These are phyloP conservation scores for Breynia disticha DNA, from an alignment of 441 rosid genomes.

Conservation along the genomic window DNA sequence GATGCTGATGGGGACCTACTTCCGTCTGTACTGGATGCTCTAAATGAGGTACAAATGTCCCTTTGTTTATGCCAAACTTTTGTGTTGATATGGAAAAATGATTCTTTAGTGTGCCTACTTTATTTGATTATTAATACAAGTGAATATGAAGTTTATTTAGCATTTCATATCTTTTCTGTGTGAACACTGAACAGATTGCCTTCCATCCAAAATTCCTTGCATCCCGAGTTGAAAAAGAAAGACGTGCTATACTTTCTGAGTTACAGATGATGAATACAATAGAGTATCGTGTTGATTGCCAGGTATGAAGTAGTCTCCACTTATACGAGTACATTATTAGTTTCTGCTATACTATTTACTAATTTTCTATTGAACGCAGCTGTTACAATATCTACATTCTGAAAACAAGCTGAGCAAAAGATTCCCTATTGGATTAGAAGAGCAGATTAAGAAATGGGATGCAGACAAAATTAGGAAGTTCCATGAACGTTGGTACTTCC, in stretches of 20 bases:
- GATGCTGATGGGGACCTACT: slow-evolving; percentile 76
- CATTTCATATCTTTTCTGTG: no score
- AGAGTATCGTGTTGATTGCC: slow-evolving; percentile 99
- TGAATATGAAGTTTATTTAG: no score
- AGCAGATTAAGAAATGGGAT: slow-evolving; percentile 99
- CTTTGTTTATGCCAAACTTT: slow-evolving; percentile 3
- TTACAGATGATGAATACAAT: slow-evolving; percentile 99
- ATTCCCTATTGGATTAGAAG: slow-evolving; percentile 97
- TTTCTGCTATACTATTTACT: slow-evolving; percentile 6
- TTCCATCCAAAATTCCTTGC: slow-evolving; percentile 93
- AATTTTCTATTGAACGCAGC: slow-evolving; percentile 36
- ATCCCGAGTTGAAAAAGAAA: slow-evolving; percentile 95
- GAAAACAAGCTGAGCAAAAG: slow-evolving; percentile 98
- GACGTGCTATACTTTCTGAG: slow-evolving; percentile 98
- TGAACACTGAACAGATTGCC: slow-evolving; percentile 53
- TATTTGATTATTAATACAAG: no score
- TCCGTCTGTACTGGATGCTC: slow-evolving; percentile 82
- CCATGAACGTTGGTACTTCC: slow-evolving; percentile 99
- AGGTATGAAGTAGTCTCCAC: slow-evolving; percentile 54
- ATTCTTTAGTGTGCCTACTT: background rate
- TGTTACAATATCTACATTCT: slow-evolving; percentile 94
- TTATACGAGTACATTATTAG: slow-evolving; percentile 8
- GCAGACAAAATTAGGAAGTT: slow-evolving; percentile 96
- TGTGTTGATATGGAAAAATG: slow-evolving; percentile 3
- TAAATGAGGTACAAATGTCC: slow-evolving; percentile 67